Evolutionary conservation across 768 basidiomycete genomes (phyloP), one percentile per base, ranked within the genome.

Genomic region (Boletus eberwhitei): DNA sequence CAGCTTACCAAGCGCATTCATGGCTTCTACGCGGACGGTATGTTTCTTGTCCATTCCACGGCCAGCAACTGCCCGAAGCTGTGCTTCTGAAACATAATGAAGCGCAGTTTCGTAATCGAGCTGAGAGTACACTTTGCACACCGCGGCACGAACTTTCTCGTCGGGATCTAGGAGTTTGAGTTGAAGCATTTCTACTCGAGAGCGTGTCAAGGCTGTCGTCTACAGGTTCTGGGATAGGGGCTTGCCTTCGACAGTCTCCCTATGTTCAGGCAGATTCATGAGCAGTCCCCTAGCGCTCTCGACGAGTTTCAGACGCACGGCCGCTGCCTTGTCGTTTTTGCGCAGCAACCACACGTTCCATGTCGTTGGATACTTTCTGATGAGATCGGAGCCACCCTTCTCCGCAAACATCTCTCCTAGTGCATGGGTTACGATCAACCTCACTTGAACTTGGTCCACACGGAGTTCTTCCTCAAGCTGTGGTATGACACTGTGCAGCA

Each of bases 361-460:
- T 0, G 93, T 88, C 0, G 80, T 73, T 0, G 89, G 90, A 68
- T 93, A 93, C 66, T 88, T 88, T 68, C 74, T 82, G 41, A 86
- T 81, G 35, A 96, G 77, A 64, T 96, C 93, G 24, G 73, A 69
- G 5, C 85, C 87, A 11, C 78, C 79, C 69, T 84, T 86, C 53
- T 90, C 88, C 0, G 84, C 85, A 64, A 90, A 96, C 89, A 99
- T 96, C 57, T 87, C 85, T 0, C 94, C 97, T 1, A 98, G 79
- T 0, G 85, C 87, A 60, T 89, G 83, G 0, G 93, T 93, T n/a
- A 88, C 90, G 59, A 97, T 82, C 16, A 83, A 63, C 35, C 97
- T 81, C 4, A 94, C 75, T 31, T 79, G 77, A 2, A 84, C 64
- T 36, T 89, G 82, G 59, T 92, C 90, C 4, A 87, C 85, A 22